Base-by-base conservation (phyloP, 345 rosid genomes). In the Aethionema arabicum region DNA sequence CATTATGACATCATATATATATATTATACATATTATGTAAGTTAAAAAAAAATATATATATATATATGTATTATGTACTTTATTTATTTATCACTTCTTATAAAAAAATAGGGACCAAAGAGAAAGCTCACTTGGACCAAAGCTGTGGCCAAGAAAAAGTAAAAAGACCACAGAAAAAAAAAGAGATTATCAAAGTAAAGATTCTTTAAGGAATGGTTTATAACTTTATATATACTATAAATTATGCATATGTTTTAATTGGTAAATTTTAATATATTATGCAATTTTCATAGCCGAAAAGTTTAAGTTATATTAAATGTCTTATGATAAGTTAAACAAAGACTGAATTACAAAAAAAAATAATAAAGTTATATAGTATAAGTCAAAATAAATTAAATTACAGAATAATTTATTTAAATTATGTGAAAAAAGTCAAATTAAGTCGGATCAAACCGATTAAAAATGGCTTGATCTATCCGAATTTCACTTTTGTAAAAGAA, bases 131-230 rank as follows among this genome's bases (percentile, higher is more conserved):
- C 74, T 63, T 4, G 59, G 13, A 30, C 48, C 44, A 63, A 48
- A 69, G 72, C 65, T 67, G 72, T 59, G 66, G 35, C 41, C 21
- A 43, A 36, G 32, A 30, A 47, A 30, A 38, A 21, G 55, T 60
- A 30, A 52, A 59, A 45, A 67, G 53, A n/a, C 11, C 48, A 30
- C 5, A 10, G n/a, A 56, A 60, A 50, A 56, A 35, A 44, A 30
- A 56, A 70, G n/a, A 32, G 46, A 62, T 48, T 32, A 39, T 7
- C 9, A 11, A 14, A n/a, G n/a, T 6, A 8, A 41, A 48, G 32
- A 55, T 69, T 69, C 63, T 62, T 16, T 62, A 50, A 48, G 36
- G 42, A 27, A 11, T 47, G 64, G 51, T 37, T 56, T 53, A 38
- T 29, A 38, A 13, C 11, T 37, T 6, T 37, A 10, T 6, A 37